These are phyloP conservation scores for Solanum tarapatanum DNA, from an alignment of 257 asterid species.

Conservation along the genomic window DNA sequence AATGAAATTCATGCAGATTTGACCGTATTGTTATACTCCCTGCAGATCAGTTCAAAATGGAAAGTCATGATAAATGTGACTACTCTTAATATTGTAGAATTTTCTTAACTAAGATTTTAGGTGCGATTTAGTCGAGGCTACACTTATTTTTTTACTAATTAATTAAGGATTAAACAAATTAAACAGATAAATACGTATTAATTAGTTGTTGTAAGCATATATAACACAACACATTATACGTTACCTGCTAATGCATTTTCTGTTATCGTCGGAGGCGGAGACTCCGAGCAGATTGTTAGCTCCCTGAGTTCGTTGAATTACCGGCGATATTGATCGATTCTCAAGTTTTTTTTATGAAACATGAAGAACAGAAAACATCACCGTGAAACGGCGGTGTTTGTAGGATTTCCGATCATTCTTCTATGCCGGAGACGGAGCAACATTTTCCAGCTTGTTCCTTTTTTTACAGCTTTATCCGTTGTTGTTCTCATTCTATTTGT, in stretches of 20 bases:
- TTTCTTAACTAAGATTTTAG: background rate
- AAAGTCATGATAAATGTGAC: background rate
- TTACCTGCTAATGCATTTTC: background rate
- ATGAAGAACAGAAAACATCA: constrained; percentile 33
- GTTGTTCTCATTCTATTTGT: constrained; percentile 31
- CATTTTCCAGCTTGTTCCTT: constrained; percentile 26
- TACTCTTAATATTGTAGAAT: background rate
- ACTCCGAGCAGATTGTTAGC: background rate
- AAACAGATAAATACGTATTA: background rate
- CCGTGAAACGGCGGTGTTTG: background rate
- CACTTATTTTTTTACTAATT: background rate
- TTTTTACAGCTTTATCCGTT: constrained; percentile 28
- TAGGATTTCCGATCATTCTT: constrained; percentile 23
- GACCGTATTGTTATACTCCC: background rate
- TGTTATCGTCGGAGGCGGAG: background rate
- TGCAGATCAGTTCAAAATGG: background rate
- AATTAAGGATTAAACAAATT: background rate
- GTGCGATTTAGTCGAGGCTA: background rate
- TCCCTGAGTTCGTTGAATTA: background rate
- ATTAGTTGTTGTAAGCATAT: background rate
- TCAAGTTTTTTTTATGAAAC: background rate
- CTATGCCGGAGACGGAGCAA: constrained; percentile 38
- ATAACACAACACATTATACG: background rate
- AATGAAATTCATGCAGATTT: background rate
- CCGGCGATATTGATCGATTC: background rate